Percentiles rank a stretch among this genome's conserved stretches.
These are phyloP conservation scores for Daldinia sp. DNA, from an alignment of 2,329 filamentous ascomycete genomes.

Conservation along the genomic window DNA sequence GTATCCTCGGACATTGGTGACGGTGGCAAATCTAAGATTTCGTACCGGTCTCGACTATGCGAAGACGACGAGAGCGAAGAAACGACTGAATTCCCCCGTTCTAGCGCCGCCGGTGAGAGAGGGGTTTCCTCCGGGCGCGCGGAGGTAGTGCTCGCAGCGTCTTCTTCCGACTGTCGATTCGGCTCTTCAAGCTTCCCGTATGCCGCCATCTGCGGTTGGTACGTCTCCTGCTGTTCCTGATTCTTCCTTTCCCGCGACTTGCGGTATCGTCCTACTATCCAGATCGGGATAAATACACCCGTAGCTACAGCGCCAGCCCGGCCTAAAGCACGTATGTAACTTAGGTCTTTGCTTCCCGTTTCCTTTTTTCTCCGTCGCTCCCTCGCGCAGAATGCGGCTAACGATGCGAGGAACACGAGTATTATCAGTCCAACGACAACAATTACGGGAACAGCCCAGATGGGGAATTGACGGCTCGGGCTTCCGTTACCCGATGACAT, in stretches of 20 bases:
- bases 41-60: constrained; percentile 18
- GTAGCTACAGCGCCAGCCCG: constrained; percentile 11
- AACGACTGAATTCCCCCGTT: constrained; percentile 9
- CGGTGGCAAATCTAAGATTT: constrained; percentile 18
- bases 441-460: constrained; percentile 21
- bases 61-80: constrained; percentile 24
- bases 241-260: neutral
- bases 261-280: constrained; percentile 3
- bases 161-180: neutral
- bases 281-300: constrained; percentile 7
- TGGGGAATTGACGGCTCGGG: neutral
- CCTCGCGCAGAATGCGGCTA: neutral
- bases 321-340: neutral
- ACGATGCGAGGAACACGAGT: constrained; percentile 11
- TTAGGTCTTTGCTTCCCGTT: neutral
- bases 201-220: neutral
- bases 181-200: constrained; percentile 11
- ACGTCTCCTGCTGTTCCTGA: neutral
- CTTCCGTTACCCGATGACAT: neutral
- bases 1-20: constrained; percentile 23
- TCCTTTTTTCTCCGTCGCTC: constrained; percentile 13
- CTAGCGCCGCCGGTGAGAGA: neutral
- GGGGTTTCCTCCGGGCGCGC: neutral
- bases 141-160: neutral
- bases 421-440: constrained; percentile 6